Conservation (phyloP, 108 stramenopile species). For the Pseudonitzschia multistriata region DNA sequence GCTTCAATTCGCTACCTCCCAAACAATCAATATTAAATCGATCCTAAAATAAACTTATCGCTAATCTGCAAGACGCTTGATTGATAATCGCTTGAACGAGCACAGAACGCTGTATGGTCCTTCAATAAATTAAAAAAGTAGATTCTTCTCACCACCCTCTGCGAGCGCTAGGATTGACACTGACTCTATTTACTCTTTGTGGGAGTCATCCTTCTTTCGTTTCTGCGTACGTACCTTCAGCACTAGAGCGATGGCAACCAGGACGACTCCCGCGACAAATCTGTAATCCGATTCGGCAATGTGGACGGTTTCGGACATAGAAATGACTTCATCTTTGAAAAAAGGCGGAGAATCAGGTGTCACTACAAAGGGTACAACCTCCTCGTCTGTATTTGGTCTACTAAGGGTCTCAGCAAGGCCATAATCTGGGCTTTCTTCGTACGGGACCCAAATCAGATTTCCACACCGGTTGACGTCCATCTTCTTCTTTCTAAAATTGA, state of each 20-base stretch:
- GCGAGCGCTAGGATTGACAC: no score
- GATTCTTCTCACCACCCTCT: no score
- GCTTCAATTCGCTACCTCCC: no score
- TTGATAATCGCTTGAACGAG: no score
- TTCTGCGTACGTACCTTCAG: not conserved
- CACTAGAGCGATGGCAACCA: not conserved
- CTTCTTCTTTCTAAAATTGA: conserved; percentile 49
- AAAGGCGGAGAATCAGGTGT: not conserved
- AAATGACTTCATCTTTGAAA: not conserved
- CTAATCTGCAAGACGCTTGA: no score
- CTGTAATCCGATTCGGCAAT: not conserved
- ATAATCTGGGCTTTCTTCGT: conserved; percentile 32
- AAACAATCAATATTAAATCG: no score
- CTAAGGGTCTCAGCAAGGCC: conserved; percentile 23
- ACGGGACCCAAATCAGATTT: conserved; percentile 84
- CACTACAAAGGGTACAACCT: not conserved
- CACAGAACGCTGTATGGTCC: no score
- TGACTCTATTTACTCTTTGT: conserved; percentile 17
- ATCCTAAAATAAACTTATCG: no score
- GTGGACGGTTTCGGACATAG: not conserved
- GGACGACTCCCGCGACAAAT: not conserved
- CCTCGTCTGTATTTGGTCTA: conserved; percentile 14
- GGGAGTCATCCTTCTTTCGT: not conserved
- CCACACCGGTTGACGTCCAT: conserved; percentile 71
- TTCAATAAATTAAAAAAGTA: no score